Percentiles rank a stretch among this genome's conserved stretches.
phyloP scores from a whole-genome alignment of 768 basidiomycete species.

The Vararia minispora region DNA sequence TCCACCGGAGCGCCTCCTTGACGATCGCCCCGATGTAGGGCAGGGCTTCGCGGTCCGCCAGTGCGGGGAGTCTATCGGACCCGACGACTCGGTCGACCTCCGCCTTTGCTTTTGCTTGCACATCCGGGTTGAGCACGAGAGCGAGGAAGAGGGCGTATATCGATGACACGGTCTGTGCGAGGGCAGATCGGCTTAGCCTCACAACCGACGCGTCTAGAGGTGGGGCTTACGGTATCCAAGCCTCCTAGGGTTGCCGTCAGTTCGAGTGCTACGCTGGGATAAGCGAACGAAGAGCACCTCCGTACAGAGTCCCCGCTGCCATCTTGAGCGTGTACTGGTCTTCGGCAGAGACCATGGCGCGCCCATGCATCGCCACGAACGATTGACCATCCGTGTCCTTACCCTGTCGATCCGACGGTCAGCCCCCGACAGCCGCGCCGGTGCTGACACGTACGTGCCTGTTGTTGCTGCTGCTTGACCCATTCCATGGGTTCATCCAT shows the following conservation, averaged over 20 bases:
- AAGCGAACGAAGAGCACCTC: too few species aligned
- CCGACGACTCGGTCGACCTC: slow-evolving; percentile 20
- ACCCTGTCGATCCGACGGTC: neutral
- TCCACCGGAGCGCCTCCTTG: slow-evolving; percentile 19
- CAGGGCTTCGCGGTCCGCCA: slow-evolving; percentile 13
- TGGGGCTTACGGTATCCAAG: slow-evolving; percentile 1
- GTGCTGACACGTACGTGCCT: neutral
- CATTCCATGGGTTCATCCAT: slow-evolving; percentile 6
- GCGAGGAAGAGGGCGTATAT: slow-evolving; percentile 10
- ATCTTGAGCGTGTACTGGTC: neutral
- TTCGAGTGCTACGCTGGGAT: too few species aligned
- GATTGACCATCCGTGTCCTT: neutral
- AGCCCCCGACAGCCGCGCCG: too few species aligned
- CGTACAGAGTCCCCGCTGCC: too few species aligned
- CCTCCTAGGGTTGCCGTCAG: too few species aligned
- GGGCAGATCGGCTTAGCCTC: too few species aligned
- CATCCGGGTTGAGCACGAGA: slow-evolving; percentile 18
- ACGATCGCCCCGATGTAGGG: slow-evolving; percentile 18
- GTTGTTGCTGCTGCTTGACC: slow-evolving; percentile 7
- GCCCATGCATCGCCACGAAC: neutral
- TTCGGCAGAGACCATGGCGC: neutral
- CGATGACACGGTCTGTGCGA: slow-evolving; percentile 7
- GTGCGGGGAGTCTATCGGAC: slow-evolving; percentile 15
- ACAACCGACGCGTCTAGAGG: too few species aligned
- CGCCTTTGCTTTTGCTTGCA: slow-evolving; percentile 16